Evolutionary conservation across 441 rosid species (phyloP), one percentile per base, ranked within the genome.

Genomic region (Bocquillonia castaneifolia): DNA sequence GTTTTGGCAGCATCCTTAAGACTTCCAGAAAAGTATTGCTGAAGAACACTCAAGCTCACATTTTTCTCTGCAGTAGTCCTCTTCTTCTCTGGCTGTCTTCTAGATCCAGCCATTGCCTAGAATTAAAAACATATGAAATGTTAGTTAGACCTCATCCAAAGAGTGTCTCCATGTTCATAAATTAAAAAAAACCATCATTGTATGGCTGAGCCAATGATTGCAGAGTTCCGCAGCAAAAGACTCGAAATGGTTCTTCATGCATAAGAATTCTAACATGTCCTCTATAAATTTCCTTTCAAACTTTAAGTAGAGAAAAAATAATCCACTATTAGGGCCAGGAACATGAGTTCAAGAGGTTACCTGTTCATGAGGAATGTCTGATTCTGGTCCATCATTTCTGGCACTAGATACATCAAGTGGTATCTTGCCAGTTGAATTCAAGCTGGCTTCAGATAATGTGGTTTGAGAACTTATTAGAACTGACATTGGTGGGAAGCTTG

Each of bases 1-100:
- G 91, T 85, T 83, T 91, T 93, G 52, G 97, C 96, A 70, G 99
- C 99, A 83, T 89, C 95, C 79, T 93, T 93, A 59, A 93, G 84
- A 81, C 97, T 93, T 73, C 97, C 97, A 23, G 95, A 83, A 77
- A 91, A 93, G 74, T 93, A 84, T 71, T 88, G 95, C 81, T 87
- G 95, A 59, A 93, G 99, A 74, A 89, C 88, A 59, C 83, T 72
- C 76, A 93, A 74, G 83, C 91, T 93, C 82, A 91, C 97, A 73
- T 80, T 86, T 83, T 91, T 93, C 83, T 89, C 97, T 18, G 91
- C 79, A 51, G 88, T 84, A 76, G 77, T 88, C 79, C 77, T 84
- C 82, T 85, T 85, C 73, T 86, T 93, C 80, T 87, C 91, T 47
- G 64, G 64, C 70, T 60, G 80, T 74, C 80, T 84, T 77, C 81